Evolutionary conservation across 805 yeast genomes (phyloP).

Genomic region (Helenozyma rhizophorensis): DNA sequence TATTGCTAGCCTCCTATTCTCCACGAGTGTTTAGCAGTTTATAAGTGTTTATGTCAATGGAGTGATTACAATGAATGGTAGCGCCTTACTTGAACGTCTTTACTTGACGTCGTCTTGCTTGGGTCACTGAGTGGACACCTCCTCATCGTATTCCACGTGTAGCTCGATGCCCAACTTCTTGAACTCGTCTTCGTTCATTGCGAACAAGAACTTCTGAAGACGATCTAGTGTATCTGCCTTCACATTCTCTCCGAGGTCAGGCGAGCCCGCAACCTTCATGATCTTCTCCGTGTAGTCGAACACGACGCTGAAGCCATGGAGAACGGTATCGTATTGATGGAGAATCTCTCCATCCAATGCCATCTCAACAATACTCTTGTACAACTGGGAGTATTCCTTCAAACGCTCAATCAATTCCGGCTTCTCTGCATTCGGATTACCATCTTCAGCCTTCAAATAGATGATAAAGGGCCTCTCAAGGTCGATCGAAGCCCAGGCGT

Average conservation of each 20-base stretch:
- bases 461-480: conserved; percentile 1
- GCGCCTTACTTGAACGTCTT: neutral
- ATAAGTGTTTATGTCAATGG: no score
- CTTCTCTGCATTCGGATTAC: neutral
- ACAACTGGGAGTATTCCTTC: conserved; percentile 1
- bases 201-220: conserved; percentile 5
- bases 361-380: conserved; percentile 1
- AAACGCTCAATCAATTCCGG: neutral
- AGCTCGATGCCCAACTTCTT: conserved; percentile 5
- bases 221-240: conserved; percentile 3
- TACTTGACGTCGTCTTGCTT: no score
- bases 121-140: conserved; percentile 1
- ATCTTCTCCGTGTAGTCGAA: conserved; percentile 6
- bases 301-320: conserved; percentile 9
- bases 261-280: conserved; percentile 5
- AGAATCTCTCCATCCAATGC: conserved; percentile 6
- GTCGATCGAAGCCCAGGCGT: neutral
- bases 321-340: conserved; percentile 9
- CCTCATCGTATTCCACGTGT: conserved; percentile 11
- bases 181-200: conserved; percentile 5
- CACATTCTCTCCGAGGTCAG: neutral
- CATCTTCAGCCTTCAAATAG: conserved; percentile 1
- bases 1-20: no score
- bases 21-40: no score
- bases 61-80: no score